phyloP scores from a whole-genome alignment of 257 asterid species.

The Gardenia jasminoides region DNA sequence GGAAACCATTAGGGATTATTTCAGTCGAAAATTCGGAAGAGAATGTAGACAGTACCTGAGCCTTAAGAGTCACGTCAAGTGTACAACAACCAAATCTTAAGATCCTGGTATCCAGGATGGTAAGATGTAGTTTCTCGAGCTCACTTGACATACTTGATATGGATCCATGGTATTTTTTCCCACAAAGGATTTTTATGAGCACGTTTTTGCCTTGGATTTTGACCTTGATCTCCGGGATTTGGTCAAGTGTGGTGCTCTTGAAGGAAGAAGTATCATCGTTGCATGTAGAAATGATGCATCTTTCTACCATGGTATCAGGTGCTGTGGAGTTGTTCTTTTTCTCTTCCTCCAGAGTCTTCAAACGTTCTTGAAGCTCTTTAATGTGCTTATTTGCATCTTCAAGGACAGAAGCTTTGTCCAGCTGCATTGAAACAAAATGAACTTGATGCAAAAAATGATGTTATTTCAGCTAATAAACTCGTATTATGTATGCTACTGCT shows the following conservation, averaged over 20 bases:
- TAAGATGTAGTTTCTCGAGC: slow-evolving; percentile 45
- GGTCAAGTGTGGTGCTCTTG: not conserved
- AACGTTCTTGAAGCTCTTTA: slow-evolving; percentile 50
- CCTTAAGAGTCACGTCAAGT: slow-evolving; percentile 49
- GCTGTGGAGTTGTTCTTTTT: slow-evolving; percentile 11
- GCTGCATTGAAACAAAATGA: slow-evolving; percentile 3
- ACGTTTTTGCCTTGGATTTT: slow-evolving; percentile 33
- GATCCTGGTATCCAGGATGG: slow-evolving; percentile 43
- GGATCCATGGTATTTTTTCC: slow-evolving; percentile 34
- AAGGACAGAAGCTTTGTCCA: slow-evolving; percentile 34
- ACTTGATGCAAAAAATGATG: not conserved
- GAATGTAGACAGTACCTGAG: slow-evolving; percentile 35
- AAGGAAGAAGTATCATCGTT: not conserved
- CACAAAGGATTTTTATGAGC: slow-evolving; percentile 46
- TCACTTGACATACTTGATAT: slow-evolving; percentile 32
- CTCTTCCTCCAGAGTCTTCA: slow-evolving; percentile 37
- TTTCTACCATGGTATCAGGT: not conserved
- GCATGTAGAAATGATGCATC: not conserved
- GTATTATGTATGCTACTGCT: no score
- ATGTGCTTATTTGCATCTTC: slow-evolving; percentile 27
- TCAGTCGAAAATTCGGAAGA: no score
- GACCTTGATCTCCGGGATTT: slow-evolving; percentile 32
- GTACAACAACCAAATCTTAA: slow-evolving; percentile 49
- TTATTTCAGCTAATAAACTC: no score
- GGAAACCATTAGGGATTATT: no score